A percentile compares a stretch with the other conserved stretches of the same genome.
phyloP scores from a whole-genome alignment of 2,329 filamentous ascomycete species.

The Talaromyces funiculosus region DNA sequence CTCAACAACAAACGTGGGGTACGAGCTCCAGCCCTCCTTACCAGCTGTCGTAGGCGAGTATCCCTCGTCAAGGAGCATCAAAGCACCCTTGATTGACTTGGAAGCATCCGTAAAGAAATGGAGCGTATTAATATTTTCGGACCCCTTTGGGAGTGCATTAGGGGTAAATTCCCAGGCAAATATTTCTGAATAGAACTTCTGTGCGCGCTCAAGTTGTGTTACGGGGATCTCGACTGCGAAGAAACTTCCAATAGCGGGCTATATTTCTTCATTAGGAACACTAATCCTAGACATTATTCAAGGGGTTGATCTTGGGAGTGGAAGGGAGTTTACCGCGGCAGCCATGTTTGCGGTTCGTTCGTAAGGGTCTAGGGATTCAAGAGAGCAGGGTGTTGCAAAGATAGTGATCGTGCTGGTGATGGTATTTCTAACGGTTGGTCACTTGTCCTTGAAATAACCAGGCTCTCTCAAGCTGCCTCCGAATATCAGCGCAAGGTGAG shows the following conservation, averaged over 20 bases:
- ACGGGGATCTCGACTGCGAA: slow-evolving; percentile 11
- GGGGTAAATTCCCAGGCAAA: slow-evolving; percentile 7
- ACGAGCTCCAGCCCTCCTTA: slow-evolving; percentile 6
- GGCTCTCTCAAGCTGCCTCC: no score
- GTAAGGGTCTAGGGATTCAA: no score
- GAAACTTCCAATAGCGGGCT: slow-evolving; percentile 5
- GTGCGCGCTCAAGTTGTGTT: slow-evolving; percentile 3
- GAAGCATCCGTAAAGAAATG: slow-evolving; percentile 11
- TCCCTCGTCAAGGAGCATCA: slow-evolving; percentile 9
- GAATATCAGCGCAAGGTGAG: no score
- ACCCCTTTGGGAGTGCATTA: background rate
- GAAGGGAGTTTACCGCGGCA: no score
- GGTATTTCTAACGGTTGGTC: no score
- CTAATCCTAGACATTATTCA: no score
- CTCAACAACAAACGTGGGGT: slow-evolving; percentile 4
- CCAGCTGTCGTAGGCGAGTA: background rate
- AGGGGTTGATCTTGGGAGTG: no score
- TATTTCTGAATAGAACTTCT: slow-evolving; percentile 10
- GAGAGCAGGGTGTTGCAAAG: no score
- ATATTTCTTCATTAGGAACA: no score
- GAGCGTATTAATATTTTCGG: slow-evolving; percentile 5
- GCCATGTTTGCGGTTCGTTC: no score
- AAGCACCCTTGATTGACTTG: slow-evolving; percentile 8
- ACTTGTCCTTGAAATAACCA: no score
- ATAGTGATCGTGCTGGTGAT: no score